Evolutionary conservation across 805 yeast genomes (phyloP), one percentile per base, ranked within the genome.

Genomic region (Blastobotrys robertii): DNA sequence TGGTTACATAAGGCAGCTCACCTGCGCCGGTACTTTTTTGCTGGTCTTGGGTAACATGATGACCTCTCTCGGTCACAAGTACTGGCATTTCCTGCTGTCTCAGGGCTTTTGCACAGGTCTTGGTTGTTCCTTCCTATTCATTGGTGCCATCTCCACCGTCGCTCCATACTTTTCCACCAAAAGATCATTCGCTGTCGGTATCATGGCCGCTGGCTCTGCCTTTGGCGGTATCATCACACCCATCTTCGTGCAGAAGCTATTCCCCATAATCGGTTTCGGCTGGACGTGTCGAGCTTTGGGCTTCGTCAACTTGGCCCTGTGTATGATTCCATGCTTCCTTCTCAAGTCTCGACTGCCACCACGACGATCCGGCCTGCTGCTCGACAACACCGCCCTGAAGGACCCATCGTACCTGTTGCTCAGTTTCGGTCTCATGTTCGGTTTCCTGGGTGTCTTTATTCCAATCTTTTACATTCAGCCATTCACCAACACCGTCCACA

Each of bases 221-320:
- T 51, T 74, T 8, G 79, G 78, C 4, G 74, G 76, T 8, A 56
- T 70, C 47, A 44, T 69, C 31, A 69, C 69, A 49, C 76, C 77
- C 15, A 57, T 74, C 33, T 63, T 73, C 65, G 62, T 72, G 15
- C 65, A 70, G 42, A 52, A 53, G 11, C 56, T 73, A 36, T 69
- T 69, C 39, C 49, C 53, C 10, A 50, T 54, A n/a, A 55, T 70
- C 16, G 79, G 78, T 1, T 74, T 68, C 51, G 60, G 60, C 11
- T 73, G 77, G 76, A 69, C 74, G 5, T 58, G 72, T 30, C 58
- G 78, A 45, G 53, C 63, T 3, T 51, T 73, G 41, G 72, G 72
- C 0, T 66, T 74, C 47, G 54, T 72, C 33, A 62, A 66, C 39
- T 42, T 63, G 10, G 59, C 44, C 1, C 49, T 58, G 28, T 45